phyloP scores from a whole-genome alignment of 805 yeast species.

The Scheffersomyces stipitis region DNA sequence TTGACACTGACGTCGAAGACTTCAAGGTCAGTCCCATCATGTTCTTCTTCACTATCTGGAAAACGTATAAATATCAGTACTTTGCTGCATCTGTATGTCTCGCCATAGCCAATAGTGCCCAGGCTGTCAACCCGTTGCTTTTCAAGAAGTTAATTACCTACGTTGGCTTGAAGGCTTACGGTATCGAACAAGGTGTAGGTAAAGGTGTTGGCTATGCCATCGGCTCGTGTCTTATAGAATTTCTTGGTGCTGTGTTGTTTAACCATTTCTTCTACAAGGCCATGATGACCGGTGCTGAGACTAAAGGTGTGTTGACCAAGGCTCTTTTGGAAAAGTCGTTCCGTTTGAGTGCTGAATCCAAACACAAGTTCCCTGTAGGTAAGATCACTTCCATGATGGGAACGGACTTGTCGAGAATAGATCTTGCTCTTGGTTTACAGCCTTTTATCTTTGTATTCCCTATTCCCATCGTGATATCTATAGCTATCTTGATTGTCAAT shows the following conservation, averaged over 20 bases:
- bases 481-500: slow-evolving; percentile 62
- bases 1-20: background rate
- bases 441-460: slow-evolving; percentile 67
- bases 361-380: slow-evolving; percentile 62
- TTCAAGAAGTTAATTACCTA: slow-evolving; percentile 35
- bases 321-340: slow-evolving; percentile 70
- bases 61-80: slow-evolving; percentile 32
- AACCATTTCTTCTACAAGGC: slow-evolving; percentile 67
- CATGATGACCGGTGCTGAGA: slow-evolving; percentile 66
- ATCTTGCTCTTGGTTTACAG: slow-evolving; percentile 69
- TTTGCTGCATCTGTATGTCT: slow-evolving; percentile 19
- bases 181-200: slow-evolving; percentile 16
- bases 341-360: slow-evolving; percentile 55
- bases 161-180: slow-evolving; percentile 29
- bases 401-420: slow-evolving; percentile 79
- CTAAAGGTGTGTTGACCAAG: slow-evolving; percentile 68
- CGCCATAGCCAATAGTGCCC: slow-evolving; percentile 23
- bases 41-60: slow-evolving; percentile 4
- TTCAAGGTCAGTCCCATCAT: background rate
- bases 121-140: slow-evolving; percentile 34
- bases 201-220: slow-evolving; percentile 39
- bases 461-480: slow-evolving; percentile 57
- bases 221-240: slow-evolving; percentile 28
- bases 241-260: slow-evolving; percentile 33
- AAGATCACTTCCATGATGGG: slow-evolving; percentile 76